These are phyloP conservation scores for Citrus medica DNA, from an alignment of 345 rosid species.

Conservation along the genomic window DNA sequence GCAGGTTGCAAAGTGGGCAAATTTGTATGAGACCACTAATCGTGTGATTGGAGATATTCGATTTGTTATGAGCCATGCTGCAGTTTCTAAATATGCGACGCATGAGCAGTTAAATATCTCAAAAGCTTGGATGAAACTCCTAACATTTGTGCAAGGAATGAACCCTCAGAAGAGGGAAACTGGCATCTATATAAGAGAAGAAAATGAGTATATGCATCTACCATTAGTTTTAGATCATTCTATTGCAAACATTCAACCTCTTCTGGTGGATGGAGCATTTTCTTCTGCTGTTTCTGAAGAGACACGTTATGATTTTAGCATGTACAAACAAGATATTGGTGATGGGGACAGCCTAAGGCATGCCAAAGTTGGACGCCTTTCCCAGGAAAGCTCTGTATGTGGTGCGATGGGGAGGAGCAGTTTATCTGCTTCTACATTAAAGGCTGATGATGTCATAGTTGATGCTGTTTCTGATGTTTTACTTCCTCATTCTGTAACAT, in stretches of 20 bases:
- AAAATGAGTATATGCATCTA: constrained; percentile 49
- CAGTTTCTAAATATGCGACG: constrained; percentile 61
- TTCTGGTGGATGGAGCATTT: constrained; percentile 77
- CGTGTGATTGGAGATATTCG: constrained; percentile 82
- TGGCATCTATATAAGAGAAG: constrained; percentile 70
- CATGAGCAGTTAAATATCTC: constrained; percentile 55
- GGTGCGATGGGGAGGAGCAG: constrained; percentile 44
- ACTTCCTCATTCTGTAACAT: constrained; percentile 57
- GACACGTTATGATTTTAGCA: constrained; percentile 28
- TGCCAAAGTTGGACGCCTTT: constrained; percentile 83
- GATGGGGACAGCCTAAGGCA: constrained; percentile 58
- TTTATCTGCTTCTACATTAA: constrained; percentile 35
- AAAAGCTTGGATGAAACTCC: constrained; percentile 75
- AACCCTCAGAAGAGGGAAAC: constrained; percentile 83
- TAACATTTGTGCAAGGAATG: constrained; percentile 85
- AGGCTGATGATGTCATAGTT: constrained; percentile 35
- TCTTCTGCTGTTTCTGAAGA: constrained; percentile 45
- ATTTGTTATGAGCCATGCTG: constrained; percentile 77
- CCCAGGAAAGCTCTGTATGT: constrained; percentile 70
- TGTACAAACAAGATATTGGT: constrained; percentile 32
- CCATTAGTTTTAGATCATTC: constrained; percentile 64
- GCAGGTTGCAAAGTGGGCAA: constrained; percentile 70
- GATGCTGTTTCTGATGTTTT: constrained; percentile 21
- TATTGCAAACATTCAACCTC: constrained; percentile 62
- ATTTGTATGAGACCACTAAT: constrained; percentile 48